Conservation (phyloP, 2,329 filamentous ascomycete genomes). For the Phaeosphaeriaceae sp. region DNA sequence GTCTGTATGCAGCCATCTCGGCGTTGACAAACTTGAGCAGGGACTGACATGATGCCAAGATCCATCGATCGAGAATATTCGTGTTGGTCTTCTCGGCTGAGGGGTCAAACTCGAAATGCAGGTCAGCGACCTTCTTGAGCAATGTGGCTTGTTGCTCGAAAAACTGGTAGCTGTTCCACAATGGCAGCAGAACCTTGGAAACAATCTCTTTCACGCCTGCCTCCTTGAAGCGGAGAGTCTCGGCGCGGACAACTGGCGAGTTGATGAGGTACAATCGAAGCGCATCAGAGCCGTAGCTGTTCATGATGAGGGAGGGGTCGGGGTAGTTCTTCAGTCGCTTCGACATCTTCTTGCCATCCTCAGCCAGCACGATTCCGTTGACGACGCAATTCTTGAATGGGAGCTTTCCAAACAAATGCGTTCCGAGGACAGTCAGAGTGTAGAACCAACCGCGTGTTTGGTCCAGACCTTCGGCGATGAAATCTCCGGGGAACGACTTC, state of each 20-base stretch:
- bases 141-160: conserved; percentile 88
- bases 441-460: conserved; percentile 98
- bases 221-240: conserved; percentile 91
- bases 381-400: conserved; percentile 98
- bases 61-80: conserved; percentile 97
- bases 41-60: conserved; percentile 89
- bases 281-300: conserved; percentile 89
- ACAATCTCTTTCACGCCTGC: conserved; percentile 93
- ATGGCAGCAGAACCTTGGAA: conserved; percentile 83
- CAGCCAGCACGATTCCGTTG: conserved; percentile 90
- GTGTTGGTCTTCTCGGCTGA: conserved; percentile 76
- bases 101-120: conserved; percentile 81
- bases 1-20: conserved; percentile 78
- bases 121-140: conserved; percentile 81
- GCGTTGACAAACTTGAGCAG: conserved; percentile 89
- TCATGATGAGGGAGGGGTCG: conserved; percentile 81
- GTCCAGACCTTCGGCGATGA: conserved; percentile 91
- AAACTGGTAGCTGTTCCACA: conserved; percentile 98
- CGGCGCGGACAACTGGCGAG: conserved; percentile 90
- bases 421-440: conserved; percentile 85
- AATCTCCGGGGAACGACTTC: conserved; percentile 85
- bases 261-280: conserved; percentile 96
- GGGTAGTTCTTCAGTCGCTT: conserved; percentile 97
- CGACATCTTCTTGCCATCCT: conserved; percentile 98
- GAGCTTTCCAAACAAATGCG: conserved; percentile 81